These are phyloP conservation scores for Garcia nutans DNA, from an alignment of 345 rosid species.

Conservation along the genomic window DNA sequence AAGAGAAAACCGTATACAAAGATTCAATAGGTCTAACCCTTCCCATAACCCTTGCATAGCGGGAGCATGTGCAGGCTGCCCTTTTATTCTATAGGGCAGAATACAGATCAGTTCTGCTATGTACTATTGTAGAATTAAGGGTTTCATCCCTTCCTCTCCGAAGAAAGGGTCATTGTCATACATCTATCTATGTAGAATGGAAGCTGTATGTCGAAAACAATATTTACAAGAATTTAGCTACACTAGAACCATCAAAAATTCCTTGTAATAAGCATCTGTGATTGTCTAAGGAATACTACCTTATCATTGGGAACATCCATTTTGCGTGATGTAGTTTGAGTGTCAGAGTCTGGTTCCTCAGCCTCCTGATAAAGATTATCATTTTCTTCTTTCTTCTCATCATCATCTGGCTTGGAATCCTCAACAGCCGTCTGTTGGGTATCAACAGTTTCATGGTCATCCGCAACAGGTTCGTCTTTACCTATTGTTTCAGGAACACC, in stretches of 20 bases:
- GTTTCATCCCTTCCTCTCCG: not conserved
- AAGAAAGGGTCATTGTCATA: too few species aligned
- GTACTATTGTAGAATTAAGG: not conserved
- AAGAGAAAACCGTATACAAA: too few species aligned
- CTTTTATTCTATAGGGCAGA: not conserved
- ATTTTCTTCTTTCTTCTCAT: constrained; percentile 23
- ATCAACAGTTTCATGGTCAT: constrained; percentile 22
- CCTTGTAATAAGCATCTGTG: not conserved
- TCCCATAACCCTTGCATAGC: too few species aligned
- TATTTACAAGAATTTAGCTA: too few species aligned
- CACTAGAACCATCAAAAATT: not conserved
- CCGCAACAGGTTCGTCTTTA: constrained; percentile 22
- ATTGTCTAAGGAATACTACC: constrained; percentile 27
- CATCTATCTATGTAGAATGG: too few species aligned
- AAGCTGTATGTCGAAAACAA: too few species aligned
- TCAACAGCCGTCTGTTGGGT: constrained; percentile 23
- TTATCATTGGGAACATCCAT: constrained; percentile 87
- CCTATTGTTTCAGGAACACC: constrained; percentile 17
- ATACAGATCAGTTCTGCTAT: not conserved
- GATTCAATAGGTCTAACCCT: too few species aligned
- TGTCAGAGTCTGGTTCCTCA: constrained; percentile 31
- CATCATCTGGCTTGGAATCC: constrained; percentile 22
- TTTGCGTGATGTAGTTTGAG: constrained; percentile 43
- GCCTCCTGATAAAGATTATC: constrained; percentile 20
- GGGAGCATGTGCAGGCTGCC: too few species aligned